Evolutionary conservation across 371 early-diverging fungal genomes (phyloP), one percentile per base, ranked within the genome.

Genomic region (Dichotomocladium elegans): DNA sequence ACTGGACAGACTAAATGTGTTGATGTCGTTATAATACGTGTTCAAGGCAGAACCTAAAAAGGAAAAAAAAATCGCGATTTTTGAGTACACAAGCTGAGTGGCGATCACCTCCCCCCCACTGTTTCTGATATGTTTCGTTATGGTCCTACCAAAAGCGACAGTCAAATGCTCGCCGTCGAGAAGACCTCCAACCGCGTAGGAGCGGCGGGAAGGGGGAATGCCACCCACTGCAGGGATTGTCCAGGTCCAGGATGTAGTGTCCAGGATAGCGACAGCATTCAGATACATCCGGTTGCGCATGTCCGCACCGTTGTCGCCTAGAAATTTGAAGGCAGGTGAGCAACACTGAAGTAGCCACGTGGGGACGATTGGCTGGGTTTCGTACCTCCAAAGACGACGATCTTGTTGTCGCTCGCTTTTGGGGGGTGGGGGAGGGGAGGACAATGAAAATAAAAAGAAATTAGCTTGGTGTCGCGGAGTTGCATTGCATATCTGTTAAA

Each of bases 181-280:
- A 24, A 72, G 41, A 30, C 53, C 68, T 52, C 57, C 76, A 14
- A 55, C 51, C 45, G 72, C 70, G 29, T 55, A 68, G 2, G 72
- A 56, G 21, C 76, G 66, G 11, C 64, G 63, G 17, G 66, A 65
- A 27, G 76, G 76, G 50, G 64, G 63, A 42, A 70, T 66, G 14
- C 76, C 76, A 19, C 52, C 21, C 1, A 49, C 34, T 24, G 34
- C 24, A 47, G 72, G 72, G 21, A 66, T 26, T 15, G 55, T 51
- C 72, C 72, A 76, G 12, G 66, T 57, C 72, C 72, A 76, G 25
- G 70, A 64, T 5, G 61, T 60, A 21, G 72, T 70, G 29, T 76
- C 76, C 12, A 76, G 44, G 21, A 72, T 62, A 22, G 70, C 65
- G 1, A 76, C 29, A 7, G 61, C 31, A 33, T 63, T 66, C 12